These are phyloP conservation scores for Nicotiana paniculata DNA, from an alignment of 257 asterid genomes.

Conservation along the genomic window DNA sequence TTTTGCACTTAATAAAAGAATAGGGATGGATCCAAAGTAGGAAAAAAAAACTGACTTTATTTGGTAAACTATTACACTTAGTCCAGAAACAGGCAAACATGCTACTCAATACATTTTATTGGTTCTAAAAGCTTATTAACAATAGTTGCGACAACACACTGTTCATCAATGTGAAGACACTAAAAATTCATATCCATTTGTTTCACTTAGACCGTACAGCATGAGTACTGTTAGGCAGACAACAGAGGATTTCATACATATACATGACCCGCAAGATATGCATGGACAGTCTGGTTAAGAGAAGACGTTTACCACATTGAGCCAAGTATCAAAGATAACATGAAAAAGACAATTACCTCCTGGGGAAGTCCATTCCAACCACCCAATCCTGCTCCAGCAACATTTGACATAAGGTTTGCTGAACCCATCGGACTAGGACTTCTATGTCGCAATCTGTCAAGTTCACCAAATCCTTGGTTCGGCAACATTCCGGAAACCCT, in stretches of 20 bases:
- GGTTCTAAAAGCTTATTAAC: background rate
- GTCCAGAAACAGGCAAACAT: background rate
- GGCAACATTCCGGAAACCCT: constrained; percentile 77
- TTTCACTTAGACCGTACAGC: constrained; percentile 2
- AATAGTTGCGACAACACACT: background rate
- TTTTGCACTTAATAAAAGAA: background rate
- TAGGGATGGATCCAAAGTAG: background rate
- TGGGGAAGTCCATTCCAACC: constrained; percentile 84
- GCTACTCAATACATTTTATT: background rate
- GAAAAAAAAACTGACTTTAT: background rate
- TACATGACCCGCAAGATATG: background rate
- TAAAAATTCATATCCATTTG: background rate
- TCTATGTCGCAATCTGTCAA: constrained; percentile 80
- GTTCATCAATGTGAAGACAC: background rate
- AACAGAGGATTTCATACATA: background rate
- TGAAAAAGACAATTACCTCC: constrained; percentile 38
- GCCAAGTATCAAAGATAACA: background rate
- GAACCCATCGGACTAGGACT: constrained; percentile 99
- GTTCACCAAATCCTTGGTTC: constrained; percentile 70
- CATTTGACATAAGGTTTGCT: constrained; percentile 59
- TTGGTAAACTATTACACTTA: background rate
- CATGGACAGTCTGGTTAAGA: background rate
- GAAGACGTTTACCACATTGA: background rate
- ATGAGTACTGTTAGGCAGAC: background rate
- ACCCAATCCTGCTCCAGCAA: constrained; percentile 51